Evolutionary conservation across 805 yeast species (phyloP), one percentile per base, ranked within the genome.

Genomic region (Hanseniaspora osmophila): DNA sequence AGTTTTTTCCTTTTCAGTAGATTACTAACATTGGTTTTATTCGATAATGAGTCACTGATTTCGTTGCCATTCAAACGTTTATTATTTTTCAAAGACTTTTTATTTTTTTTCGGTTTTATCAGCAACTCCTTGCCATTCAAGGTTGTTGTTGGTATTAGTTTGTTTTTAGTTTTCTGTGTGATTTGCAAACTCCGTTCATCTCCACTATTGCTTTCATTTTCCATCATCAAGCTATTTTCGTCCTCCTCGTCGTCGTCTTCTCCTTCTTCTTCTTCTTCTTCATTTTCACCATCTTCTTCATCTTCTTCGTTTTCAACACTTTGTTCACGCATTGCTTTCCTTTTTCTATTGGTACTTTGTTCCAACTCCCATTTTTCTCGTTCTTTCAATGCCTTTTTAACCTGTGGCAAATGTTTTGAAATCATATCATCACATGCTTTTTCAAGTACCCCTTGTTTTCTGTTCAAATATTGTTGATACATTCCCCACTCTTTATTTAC

Each of bases 401-500:
- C 35, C 15, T 18, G 37, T 29, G 27, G 43, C 10, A 32, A 13
- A 32, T 32, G 15, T 35, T 35, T 35, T n/a, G 3, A 10, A 32
- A 32, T n/a, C 13, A 40, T 9, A 27, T 16, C 35, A 30, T 40
- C 16, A n/a, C 10, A 29, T 12, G 7, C 15, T 29, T n/a, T 18
- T 13, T n/a, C 43, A 15, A 30, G 15, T 7, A 22, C n/a, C 11
- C 10, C 22, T 27, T 40, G 19, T 27, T 30, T 30, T 16, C 13
- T 30, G 3, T 30, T 33, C 15, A n/a, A 16, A 13, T 10, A 42
- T 22, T 35, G 33, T 39, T 40, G 51, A 50, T 53, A 60, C 32
- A 46, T 49, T 15, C 51, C 51, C 61, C 58, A 59, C 47, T 57
- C 64, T 29, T 48, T 51, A 30, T 43, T 45, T 40, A 51, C 49